Evolutionary conservation across 2,329 filamentous ascomycete genomes (phyloP).

Genomic region (Pseudogymnoascus sp.): DNA sequence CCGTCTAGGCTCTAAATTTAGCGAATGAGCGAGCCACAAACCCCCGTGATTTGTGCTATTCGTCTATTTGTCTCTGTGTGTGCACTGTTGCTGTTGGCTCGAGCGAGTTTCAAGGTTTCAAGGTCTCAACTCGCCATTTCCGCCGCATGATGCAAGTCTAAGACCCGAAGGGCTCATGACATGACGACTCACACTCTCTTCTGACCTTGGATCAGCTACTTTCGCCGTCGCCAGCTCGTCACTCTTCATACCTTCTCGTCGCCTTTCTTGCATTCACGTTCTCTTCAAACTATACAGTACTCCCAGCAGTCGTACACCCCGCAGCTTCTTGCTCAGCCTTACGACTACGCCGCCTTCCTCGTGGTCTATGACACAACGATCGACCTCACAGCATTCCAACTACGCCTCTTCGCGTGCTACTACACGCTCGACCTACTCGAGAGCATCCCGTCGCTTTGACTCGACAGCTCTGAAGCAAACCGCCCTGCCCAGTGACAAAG

Average conservation of each 20-base stretch:
- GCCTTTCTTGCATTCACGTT: not conserved
- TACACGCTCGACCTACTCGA: not conserved
- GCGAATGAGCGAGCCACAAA: not conserved
- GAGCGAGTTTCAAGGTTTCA: not conserved
- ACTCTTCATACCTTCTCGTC: not conserved
- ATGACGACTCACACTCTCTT: constrained; percentile 10
- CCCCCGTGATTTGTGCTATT: constrained; percentile 7
- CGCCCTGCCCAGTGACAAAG: not conserved
- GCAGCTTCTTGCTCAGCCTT: constrained; percentile 8
- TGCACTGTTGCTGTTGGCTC: not conserved
- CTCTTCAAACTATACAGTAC: not conserved
- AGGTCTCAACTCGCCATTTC: constrained; percentile 7
- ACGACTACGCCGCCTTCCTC: constrained; percentile 5
- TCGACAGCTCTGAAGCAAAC: not conserved
- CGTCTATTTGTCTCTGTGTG: not conserved
- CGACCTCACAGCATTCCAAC: not conserved
- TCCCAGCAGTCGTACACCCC: not conserved
- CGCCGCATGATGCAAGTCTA: constrained; percentile 4
- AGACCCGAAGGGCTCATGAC: constrained; percentile 5
- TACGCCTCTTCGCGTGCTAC: not conserved
- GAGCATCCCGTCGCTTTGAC: not conserved
- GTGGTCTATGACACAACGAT: constrained; percentile 6
- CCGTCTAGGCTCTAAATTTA: constrained; percentile 8
- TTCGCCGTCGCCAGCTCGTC: not conserved
- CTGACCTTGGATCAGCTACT: not conserved